Evolutionary conservation across 805 yeast genomes (phyloP), one percentile per base, ranked within the genome.

Genomic region (Myxozyma monticola): DNA sequence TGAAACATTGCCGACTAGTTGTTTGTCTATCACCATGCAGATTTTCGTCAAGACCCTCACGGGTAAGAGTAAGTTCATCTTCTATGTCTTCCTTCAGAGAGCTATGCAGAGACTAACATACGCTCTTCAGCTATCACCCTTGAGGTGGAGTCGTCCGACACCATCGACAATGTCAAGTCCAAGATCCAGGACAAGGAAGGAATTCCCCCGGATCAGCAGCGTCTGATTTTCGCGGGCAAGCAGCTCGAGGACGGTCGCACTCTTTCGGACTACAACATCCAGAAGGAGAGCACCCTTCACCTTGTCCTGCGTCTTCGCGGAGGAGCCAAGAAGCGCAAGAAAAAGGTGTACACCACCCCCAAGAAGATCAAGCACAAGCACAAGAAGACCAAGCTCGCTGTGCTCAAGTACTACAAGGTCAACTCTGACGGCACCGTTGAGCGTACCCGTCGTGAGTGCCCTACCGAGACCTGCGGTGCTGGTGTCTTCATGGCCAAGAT

Each of bases 331-430:
- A 93, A 93, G 93, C 91, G 96, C 85, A 93, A 93, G 93, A 93
- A 93, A 96, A 91, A 91, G 95, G 97, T 89, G 75, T 93, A 91
- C 91, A 91, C 98, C 80, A 91, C 98, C 74, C 99, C 99, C 83
- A 93, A 93, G 90, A 95, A 90, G 86, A 88, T 93, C 81, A 88
- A 79, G 81, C 98, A 93, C 95, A 90, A 89, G 86, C 96, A 88
- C 86, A 93, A 87, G 88, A 93, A 91, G 84, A 88, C 87, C 79
- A 93, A 93, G 87, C 83, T 93, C 73, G 98, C 97, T 77, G 97
- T 93, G 76, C 86, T 93, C 76, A 89, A 95, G 74, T 93, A 91
- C 93, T 93, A 90, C 89, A 90, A 91, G 84, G 97, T 93, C 71
- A 96, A 89, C 77, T 87, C 85, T 74, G 99, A 93, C 70, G 99